These are phyloP conservation scores for Primulina huaijiensis DNA, from an alignment of 257 asterid genomes.

Conservation along the genomic window DNA sequence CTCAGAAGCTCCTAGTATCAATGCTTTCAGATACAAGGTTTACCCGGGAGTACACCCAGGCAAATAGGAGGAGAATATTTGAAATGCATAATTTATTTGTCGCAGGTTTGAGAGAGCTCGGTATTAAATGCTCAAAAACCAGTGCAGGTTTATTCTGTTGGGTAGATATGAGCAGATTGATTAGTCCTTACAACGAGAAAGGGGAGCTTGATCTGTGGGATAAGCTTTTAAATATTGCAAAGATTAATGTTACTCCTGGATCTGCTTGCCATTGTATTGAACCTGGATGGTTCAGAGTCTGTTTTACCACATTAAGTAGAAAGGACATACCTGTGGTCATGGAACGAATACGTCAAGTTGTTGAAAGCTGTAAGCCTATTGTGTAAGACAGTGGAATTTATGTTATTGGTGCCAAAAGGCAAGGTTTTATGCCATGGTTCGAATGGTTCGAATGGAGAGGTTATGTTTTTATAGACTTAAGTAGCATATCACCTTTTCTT, in stretches of 20 bases:
- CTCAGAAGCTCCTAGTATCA: constrained; percentile 66
- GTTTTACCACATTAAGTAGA: constrained; percentile 63
- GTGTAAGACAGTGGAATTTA: constrained; percentile 37
- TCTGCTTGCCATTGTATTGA: constrained; percentile 96
- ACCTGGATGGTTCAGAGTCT: constrained; percentile 95
- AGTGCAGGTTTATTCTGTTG: constrained; percentile 84
- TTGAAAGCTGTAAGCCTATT: constrained; percentile 67
- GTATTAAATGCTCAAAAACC: constrained; percentile 65
- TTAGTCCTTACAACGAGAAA: constrained; percentile 68
- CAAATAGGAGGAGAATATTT: constrained; percentile 57
- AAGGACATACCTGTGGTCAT: constrained; percentile 67
- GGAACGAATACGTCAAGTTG: constrained; percentile 60
- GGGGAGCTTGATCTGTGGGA: constrained; percentile 96
- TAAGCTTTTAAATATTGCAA: constrained; percentile 63
- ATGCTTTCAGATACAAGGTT: constrained; percentile 80
- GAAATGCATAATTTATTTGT: constrained; percentile 54
- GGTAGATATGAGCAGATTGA: constrained; percentile 89
- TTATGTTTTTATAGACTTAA: constrained; percentile 21
- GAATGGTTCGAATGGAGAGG: constrained; percentile 25
- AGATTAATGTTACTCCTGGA: constrained; percentile 82
- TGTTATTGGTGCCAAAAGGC: constrained; percentile 27
- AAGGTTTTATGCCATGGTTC: constrained; percentile 29
- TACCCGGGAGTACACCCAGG: constrained; percentile 46
- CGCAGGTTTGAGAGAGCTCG: constrained; percentile 55
- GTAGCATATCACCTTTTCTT: constrained; percentile 15